Percentiles rank a stretch among this genome's conserved stretches.
These are phyloP conservation scores for Umbelopsis vinacea DNA, from an alignment of 192 early-diverging fungal species.

Conservation along the genomic window DNA sequence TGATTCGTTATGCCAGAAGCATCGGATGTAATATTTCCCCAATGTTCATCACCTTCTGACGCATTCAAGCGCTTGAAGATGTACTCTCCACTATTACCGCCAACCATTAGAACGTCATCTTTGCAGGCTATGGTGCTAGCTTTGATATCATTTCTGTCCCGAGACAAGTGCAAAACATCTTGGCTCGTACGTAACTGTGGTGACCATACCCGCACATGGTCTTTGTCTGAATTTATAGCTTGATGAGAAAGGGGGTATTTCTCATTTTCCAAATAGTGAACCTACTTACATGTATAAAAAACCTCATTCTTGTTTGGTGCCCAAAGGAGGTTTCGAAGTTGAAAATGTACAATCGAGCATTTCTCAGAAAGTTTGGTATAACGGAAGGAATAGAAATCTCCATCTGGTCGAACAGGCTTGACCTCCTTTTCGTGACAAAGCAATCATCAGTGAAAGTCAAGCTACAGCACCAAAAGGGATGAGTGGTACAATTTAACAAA, in stretches of 20 bases:
- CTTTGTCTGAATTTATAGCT: conserved; percentile 38
- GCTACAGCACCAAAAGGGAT: too few relatives aligned
- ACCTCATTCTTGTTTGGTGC: conserved; percentile 62
- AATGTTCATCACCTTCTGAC: conserved; percentile 17
- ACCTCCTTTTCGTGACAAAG: conserved; percentile 30
- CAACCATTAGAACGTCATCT: conserved; percentile 50
- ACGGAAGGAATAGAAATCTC: conserved; percentile 51
- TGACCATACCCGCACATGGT: conserved; percentile 50
- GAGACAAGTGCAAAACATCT: conserved; percentile 34
- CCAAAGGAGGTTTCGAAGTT: conserved; percentile 67
- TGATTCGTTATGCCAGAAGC: conserved; percentile 67
- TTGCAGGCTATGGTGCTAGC: conserved; percentile 58
- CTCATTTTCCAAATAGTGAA: not conserved
- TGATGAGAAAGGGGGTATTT: too few relatives aligned
- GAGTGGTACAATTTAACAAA: not conserved
- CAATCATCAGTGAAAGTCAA: not conserved
- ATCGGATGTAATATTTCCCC: conserved; percentile 45
- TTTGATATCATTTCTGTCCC: conserved; percentile 29
- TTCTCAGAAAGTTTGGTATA: conserved; percentile 47
- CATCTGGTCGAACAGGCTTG: conserved; percentile 32
- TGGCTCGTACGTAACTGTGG: conserved; percentile 40
- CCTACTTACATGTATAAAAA: conserved; percentile 53
- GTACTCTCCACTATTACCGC: conserved; percentile 57
- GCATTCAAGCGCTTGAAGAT: conserved; percentile 34
- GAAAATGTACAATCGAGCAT: conserved; percentile 63